Evolutionary conservation across 176 grass and related monocot genomes (phyloP).

Genomic region (Eragrostis nindensis): DNA sequence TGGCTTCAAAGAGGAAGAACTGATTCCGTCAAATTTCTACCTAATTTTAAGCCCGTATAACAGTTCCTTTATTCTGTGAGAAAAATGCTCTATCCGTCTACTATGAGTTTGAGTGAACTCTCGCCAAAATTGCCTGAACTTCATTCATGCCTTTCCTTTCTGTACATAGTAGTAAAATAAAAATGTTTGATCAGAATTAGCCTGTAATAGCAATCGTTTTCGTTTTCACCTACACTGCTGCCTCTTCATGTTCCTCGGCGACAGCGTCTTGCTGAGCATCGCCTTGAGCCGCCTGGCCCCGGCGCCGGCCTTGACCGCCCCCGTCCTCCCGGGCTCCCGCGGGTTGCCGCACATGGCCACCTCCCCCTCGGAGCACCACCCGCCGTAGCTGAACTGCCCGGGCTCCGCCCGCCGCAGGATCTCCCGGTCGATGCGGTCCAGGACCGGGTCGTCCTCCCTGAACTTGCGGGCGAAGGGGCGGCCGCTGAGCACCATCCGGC

Average conservation of each 20-base stretch:
- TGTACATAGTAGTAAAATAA: too few species aligned
- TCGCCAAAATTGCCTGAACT: constrained; percentile 35
- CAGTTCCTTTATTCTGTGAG: neutral
- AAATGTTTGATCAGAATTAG: constrained; percentile 37
- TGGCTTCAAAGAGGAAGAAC: too few species aligned
- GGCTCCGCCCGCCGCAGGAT: constrained; percentile 55
- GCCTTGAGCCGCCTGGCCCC: constrained; percentile 78
- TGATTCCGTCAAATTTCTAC: too few species aligned
- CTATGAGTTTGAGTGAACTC: neutral
- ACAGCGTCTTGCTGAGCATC: constrained; percentile 57
- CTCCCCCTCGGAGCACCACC: constrained; percentile 71
- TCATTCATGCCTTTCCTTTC: neutral
- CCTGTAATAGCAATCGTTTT: neutral
- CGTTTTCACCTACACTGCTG: constrained; percentile 67
- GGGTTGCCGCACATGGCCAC: constrained; percentile 53
- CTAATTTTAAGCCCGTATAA: neutral
- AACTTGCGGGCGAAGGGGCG: constrained; percentile 84
- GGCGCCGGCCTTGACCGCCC: constrained; percentile 62
- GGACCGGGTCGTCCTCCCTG: constrained; percentile 66
- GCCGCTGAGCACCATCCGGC: constrained; percentile 79
- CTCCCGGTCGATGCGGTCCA: constrained; percentile 85
- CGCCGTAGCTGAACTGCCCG: constrained; percentile 65
- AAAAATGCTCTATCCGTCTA: neutral
- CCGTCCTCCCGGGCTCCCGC: constrained; percentile 27
- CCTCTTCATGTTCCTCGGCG: constrained; percentile 52